These are phyloP conservation scores for Xylariaceae sp. DNA, from an alignment of 2,329 filamentous ascomycete genomes.

Conservation along the genomic window DNA sequence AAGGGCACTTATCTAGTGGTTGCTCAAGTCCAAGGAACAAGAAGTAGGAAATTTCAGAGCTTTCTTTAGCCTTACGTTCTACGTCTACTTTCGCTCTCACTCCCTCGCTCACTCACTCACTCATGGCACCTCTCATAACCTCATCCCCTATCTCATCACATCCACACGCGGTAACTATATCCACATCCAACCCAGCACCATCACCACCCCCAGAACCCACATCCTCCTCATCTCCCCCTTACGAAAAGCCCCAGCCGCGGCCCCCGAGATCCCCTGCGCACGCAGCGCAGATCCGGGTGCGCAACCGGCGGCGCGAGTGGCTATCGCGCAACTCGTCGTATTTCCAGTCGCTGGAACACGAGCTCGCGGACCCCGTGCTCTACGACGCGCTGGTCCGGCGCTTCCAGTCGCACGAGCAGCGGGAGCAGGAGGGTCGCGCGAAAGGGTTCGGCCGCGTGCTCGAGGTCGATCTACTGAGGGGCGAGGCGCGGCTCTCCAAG, in stretches of 20 bases:
- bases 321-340: slow-evolving; percentile 76
- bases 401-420: slow-evolving; percentile 75
- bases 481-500: slow-evolving; percentile 75
- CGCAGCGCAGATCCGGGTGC: slow-evolving; percentile 59
- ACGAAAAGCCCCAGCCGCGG: slow-evolving; percentile 51
- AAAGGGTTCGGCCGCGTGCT: slow-evolving; percentile 82
- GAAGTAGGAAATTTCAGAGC: too few species aligned
- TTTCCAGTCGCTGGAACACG: slow-evolving; percentile 62
- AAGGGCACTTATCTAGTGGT: too few species aligned
- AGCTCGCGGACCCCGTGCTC: slow-evolving; percentile 75
- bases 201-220: neutral
- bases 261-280: slow-evolving; percentile 50
- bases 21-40: too few species aligned
- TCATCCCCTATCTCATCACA: slow-evolving; percentile 9
- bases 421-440: slow-evolving; percentile 71
- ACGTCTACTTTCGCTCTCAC: too few species aligned
- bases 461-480: slow-evolving; percentile 76
- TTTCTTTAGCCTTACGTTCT: too few species aligned
- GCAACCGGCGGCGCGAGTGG: slow-evolving; percentile 80
- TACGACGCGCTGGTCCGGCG: slow-evolving; percentile 81
- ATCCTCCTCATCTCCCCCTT: slow-evolving; percentile 25
- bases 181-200: neutral
- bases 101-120: too few species aligned
- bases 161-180: neutral
- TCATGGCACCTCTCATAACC: slow-evolving; percentile 21